A percentile compares a stretch with the other conserved stretches of the same genome.
These are phyloP conservation scores for Iberis pinnata DNA, from an alignment of 345 rosid genomes.

Conservation along the genomic window DNA sequence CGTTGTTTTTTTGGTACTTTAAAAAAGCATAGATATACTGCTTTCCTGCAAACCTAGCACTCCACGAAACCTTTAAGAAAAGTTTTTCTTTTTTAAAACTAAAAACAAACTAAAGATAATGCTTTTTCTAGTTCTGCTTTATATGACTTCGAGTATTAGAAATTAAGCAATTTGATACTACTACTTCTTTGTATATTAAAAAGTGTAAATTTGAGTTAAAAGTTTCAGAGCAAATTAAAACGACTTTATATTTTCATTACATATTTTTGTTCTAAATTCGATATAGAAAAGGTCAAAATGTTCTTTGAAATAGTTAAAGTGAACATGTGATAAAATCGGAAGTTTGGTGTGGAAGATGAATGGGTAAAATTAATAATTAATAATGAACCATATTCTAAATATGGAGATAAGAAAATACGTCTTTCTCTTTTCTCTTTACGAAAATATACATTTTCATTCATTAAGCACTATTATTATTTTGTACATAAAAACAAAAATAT, in stretches of 20 bases:
- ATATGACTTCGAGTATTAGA: background rate
- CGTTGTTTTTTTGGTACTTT: slow-evolving; percentile 13
- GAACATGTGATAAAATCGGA: slow-evolving; percentile 17
- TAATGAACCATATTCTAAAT: slow-evolving; percentile 1
- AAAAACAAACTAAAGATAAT: too few relatives aligned
- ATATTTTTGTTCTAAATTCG: too few relatives aligned
- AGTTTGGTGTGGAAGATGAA: slow-evolving; percentile 21
- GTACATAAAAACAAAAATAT: background rate
- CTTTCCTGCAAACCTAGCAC: slow-evolving; percentile 24
- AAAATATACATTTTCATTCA: slow-evolving; percentile 4
- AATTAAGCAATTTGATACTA: slow-evolving; percentile 1
- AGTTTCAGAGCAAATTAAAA: background rate
- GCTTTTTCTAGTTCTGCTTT: too few relatives aligned
- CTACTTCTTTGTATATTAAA: background rate
- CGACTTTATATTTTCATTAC: background rate
- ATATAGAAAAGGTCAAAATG: slow-evolving; percentile 1
- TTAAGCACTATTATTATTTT: background rate
- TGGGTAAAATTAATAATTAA: slow-evolving; percentile 10
- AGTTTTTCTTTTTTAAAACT: background rate
- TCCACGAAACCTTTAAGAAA: slow-evolving; percentile 26
- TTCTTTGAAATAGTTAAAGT: slow-evolving; percentile 8
- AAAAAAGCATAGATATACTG: background rate
- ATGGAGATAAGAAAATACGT: background rate
- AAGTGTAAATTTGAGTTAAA: background rate
- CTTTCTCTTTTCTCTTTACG: slow-evolving; percentile 22